Conservation (phyloP, 257 asterid species). For the Solanum ossicruentum region DNA sequence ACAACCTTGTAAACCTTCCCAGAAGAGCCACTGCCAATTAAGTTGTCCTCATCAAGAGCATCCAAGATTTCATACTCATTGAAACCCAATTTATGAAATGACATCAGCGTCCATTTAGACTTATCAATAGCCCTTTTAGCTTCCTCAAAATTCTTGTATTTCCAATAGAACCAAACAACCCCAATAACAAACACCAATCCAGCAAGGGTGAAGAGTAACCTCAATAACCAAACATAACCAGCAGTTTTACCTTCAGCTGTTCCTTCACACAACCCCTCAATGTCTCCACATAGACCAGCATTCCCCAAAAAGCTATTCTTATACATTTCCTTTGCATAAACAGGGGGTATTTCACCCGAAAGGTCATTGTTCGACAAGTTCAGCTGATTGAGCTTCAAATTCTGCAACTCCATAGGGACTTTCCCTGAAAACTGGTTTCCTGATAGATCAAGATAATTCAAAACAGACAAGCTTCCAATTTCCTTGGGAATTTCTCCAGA, state of each 20-base stretch:
- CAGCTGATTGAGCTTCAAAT: conserved; percentile 79
- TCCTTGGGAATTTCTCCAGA: conserved; percentile 74
- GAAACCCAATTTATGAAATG: conserved; percentile 82
- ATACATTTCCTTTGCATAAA: conserved; percentile 69
- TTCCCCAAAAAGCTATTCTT: conserved; percentile 71
- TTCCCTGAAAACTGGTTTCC: conserved; percentile 59
- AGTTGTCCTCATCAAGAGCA: conserved; percentile 78
- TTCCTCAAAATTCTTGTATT: conserved; percentile 38
- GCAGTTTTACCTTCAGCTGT: conserved; percentile 21
- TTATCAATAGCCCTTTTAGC: conserved; percentile 37
- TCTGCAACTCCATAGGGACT: conserved; percentile 62
- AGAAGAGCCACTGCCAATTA: conserved; percentile 85
- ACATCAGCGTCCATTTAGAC: conserved; percentile 93
- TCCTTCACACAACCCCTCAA: conserved; percentile 60
- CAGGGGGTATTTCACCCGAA: conserved; percentile 74
- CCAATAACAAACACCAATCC: conserved; percentile 55
- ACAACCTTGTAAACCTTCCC: conserved; percentile 97
- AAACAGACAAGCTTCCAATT: conserved; percentile 59
- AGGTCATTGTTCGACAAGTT: conserved; percentile 72
- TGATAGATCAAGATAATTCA: conserved; percentile 89
- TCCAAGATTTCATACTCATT: conserved; percentile 72
- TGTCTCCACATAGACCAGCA: conserved; percentile 75
- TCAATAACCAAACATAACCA: conserved; percentile 54
- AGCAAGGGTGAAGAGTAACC: conserved; percentile 48
- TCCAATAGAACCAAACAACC: conserved; percentile 52